These are phyloP conservation scores for Aspergillus sclerotiicarbonarius DNA, from an alignment of 495 filamentous ascomycete genomes.

Conservation along the genomic window DNA sequence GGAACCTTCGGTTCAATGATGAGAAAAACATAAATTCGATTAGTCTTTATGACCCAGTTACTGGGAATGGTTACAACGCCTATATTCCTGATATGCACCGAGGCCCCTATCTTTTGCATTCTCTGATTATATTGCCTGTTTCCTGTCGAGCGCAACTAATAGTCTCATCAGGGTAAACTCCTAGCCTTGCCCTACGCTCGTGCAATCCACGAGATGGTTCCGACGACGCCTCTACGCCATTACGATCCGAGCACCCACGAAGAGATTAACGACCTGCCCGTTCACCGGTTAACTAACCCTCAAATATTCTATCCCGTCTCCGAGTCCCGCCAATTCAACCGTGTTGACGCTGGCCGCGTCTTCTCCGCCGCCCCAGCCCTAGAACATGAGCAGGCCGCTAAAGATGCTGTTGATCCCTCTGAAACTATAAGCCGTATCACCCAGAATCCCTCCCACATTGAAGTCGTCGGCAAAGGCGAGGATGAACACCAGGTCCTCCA, in stretches of 20 bases:
- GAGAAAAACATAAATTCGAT: conserved; percentile 79
- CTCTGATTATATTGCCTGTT: not conserved
- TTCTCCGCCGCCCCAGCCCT: conserved; percentile 58
- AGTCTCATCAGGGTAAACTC: conserved; percentile 62
- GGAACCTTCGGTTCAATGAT: conserved; percentile 49
- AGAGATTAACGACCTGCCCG: conserved; percentile 85
- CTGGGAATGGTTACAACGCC: conserved; percentile 66
- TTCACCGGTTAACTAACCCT: conserved; percentile 71
- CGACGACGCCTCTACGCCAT: conserved; percentile 43
- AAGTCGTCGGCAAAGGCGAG: conserved; percentile 43
- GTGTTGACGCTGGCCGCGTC: conserved; percentile 81
- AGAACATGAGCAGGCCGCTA: conserved; percentile 22
- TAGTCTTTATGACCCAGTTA: conserved; percentile 95
- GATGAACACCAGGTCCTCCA: conserved; percentile 57
- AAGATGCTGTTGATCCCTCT: conserved; percentile 29
- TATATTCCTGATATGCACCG: conserved; percentile 30
- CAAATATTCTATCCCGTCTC: conserved; percentile 90
- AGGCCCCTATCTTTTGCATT: conserved; percentile 11
- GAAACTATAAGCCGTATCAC: conserved; percentile 27
- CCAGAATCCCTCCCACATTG: conserved; percentile 30
- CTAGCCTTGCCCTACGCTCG: conserved; percentile 73
- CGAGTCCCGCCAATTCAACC: conserved; percentile 87
- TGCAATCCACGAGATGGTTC: conserved; percentile 80
- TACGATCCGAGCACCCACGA: conserved; percentile 57
- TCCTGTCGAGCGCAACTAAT: conserved; percentile 9